These are phyloP conservation scores for Abelmoschus esculentus DNA, from an alignment of 345 rosid species.

Conservation along the genomic window DNA sequence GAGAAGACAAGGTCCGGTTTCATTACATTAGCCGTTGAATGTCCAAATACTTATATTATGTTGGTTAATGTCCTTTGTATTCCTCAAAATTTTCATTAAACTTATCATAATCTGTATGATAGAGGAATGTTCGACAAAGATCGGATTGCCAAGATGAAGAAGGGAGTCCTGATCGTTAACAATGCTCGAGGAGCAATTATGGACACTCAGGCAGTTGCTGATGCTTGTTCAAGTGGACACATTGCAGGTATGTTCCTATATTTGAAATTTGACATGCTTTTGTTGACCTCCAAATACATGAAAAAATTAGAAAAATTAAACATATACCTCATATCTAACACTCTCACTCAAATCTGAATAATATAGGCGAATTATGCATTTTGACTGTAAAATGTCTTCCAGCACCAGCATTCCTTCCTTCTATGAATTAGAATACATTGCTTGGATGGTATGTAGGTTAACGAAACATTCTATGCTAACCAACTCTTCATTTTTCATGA, in stretches of 20 bases:
- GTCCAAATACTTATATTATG: not conserved
- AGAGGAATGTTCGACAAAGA: constrained; percentile 82
- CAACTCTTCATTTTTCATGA: not conserved
- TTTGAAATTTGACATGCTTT: not conserved
- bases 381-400: not conserved
- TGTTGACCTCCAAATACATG: not conserved
- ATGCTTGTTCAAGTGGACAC: constrained; percentile 76
- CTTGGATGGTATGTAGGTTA: not conserved
- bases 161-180: constrained; percentile 79
- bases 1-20: constrained; percentile 61
- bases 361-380: not conserved
- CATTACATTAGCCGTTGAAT: not conserved
- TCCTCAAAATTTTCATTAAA: not conserved
- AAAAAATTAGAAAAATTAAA: too few species aligned
- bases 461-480: not conserved
- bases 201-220: constrained; percentile 84
- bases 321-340: not conserved
- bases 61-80: not conserved
- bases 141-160: constrained; percentile 72
- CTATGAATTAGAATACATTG: not conserved
- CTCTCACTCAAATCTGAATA: not conserved
- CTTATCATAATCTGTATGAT: not conserved
- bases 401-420: not conserved
- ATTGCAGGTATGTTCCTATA: constrained; percentile 46
- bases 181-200: constrained; percentile 95